phyloP scores from a whole-genome alignment of 176 grass and related monocot genomes.

The Lolium multiflorum region DNA sequence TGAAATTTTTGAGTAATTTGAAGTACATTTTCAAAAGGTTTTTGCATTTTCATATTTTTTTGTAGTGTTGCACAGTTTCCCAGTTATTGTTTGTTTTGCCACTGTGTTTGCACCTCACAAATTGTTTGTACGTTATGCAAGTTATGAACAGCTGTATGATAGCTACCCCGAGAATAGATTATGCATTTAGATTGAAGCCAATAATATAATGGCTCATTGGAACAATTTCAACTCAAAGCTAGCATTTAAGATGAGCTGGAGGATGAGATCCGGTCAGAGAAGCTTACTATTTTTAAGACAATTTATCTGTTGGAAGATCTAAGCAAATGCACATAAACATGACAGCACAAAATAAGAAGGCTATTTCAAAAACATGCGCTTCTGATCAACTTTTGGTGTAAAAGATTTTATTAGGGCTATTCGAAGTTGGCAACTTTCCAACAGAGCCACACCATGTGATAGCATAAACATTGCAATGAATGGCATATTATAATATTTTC shows the following conservation, averaged over 20 bases:
- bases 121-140: slow-evolving; percentile 24
- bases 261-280: neutral
- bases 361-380: neutral
- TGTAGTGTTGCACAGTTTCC: neutral
- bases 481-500: neutral
- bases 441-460: neutral
- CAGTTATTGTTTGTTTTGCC: slow-evolving; percentile 1
- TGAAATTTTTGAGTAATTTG: neutral
- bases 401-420: neutral
- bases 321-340: neutral
- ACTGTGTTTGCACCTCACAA: neutral
- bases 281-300: neutral
- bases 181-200: neutral
- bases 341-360: neutral
- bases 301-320: slow-evolving; percentile 13
- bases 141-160: neutral
- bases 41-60: slow-evolving; percentile 2
- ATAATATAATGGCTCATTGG: slow-evolving; percentile 3
- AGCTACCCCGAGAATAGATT: neutral
- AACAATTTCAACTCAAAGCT: slow-evolving; percentile 14
- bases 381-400: neutral
- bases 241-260: neutral
- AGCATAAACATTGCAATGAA: slow-evolving; percentile 17
- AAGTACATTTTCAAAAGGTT: neutral
- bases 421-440: neutral